Evolutionary conservation across 2,329 filamentous ascomycete genomes (phyloP).

Genomic region (Cladophialophora immunda): DNA sequence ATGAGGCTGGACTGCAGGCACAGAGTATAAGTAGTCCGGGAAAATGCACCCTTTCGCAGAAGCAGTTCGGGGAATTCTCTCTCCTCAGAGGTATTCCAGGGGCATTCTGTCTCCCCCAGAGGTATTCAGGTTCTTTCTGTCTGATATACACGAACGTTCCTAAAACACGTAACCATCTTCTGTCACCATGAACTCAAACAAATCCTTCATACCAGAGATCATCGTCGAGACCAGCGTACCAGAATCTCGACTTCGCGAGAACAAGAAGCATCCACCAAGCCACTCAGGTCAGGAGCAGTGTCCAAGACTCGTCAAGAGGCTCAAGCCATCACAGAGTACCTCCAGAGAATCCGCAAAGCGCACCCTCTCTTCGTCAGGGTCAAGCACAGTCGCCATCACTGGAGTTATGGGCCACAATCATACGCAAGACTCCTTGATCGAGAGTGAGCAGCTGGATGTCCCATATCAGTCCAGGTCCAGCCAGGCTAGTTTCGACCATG

Average conservation of each 20-base stretch:
- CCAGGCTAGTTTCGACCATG: neutral
- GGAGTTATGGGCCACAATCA: neutral
- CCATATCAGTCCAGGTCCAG: neutral
- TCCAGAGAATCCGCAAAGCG: neutral
- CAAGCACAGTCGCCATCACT: neutral
- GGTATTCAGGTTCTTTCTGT: neutral
- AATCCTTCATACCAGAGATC: neutral
- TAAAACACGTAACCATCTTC: neutral
- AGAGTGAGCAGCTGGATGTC: neutral
- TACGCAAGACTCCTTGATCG: neutral
- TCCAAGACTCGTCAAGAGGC: neutral
- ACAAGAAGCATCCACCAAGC: neutral
- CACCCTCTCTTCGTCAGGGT: neutral
- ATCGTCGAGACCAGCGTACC: neutral
- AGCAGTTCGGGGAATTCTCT: neutral
- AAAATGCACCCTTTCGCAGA: neutral
- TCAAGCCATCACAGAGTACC: neutral
- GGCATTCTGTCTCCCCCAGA: neutral
- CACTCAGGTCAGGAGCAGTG: neutral
- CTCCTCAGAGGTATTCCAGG: neutral
- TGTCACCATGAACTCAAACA: neutral
- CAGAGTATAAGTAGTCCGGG: no score
- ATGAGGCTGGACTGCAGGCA: no score
- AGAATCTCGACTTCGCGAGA: neutral
- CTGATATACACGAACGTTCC: neutral